Evolutionary conservation across 2,329 filamentous ascomycete species (phyloP), one percentile per base, ranked within the genome.

Genomic region (Neopestalotiopsis clavispora): DNA sequence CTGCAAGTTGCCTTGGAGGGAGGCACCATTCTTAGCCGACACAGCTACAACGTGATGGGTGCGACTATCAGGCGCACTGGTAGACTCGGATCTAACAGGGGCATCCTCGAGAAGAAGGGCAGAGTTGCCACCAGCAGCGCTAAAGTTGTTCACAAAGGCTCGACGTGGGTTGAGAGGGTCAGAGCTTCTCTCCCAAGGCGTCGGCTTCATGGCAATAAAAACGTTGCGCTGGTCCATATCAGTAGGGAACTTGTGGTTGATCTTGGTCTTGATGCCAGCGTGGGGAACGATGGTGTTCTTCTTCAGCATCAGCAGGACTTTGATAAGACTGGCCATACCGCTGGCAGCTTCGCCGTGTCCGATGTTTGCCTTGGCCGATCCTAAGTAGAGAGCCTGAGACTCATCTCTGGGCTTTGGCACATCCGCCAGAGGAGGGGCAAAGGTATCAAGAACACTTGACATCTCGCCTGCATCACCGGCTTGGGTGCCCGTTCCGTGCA

Each of bases 401-500:
- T 73, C 66, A n/a, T 72, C 73, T 52, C 83, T 78, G 67, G 30
- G 30, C n/a, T 59, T 59, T 10, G 30, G 57, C 2, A 40, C n/a
- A 10, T 40, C 30, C n/a, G 28, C 32, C 0, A 66, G 63, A 23
- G 28, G 81, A 4, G 86, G 86, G 34, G 88, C 89, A 72, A 91
- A 91, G 2, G 86, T 83, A 42, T 87, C 84, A 23, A 84, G 82
- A 64, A 92, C 88, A 0, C 87, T 89, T 1, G 84, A 83, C 84
- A 91, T 90, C 76, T 92, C 90, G 87, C 86, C 20, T 1, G 85
- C 86, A 75, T 94, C 91, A 69, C 91, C 91, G 30, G 89, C 91
- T 75, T 92, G 90, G 1, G 90, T 92, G 56, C 90, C 90, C 5
- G 90, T 92, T 5, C 90, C 90, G 75, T 92, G 90, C 85, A 92